These are phyloP conservation scores for Magnolia sinica DNA, from an alignment of 164 flowering plant genomes.

Conservation along the genomic window DNA sequence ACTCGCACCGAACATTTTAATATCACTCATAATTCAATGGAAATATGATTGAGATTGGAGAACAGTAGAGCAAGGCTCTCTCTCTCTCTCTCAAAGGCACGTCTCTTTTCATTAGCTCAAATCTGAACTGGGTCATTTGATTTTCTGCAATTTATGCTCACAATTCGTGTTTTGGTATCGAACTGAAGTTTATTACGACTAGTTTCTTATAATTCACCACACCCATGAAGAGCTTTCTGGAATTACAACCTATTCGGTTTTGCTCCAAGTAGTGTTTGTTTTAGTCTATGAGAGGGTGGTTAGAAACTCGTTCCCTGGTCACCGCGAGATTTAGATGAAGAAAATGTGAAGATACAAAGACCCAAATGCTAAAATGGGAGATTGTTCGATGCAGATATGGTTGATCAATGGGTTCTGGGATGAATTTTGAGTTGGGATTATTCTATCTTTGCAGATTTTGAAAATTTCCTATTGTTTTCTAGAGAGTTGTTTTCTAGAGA, in stretches of 20 bases:
- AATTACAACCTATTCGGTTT: neutral
- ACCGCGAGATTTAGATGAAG: neutral
- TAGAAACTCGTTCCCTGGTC: neutral
- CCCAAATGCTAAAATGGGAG: neutral
- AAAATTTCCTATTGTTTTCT: no score
- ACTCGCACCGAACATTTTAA: neutral
- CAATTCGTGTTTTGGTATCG: neutral
- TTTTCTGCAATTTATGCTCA: neutral
- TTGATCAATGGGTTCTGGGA: neutral
- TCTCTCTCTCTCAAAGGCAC: neutral
- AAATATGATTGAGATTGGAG: neutral
- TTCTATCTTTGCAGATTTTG: neutral
- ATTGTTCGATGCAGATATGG: neutral
- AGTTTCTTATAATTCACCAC: neutral
- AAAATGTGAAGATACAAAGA: neutral
- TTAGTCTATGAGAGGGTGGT: neutral
- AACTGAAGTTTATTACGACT: neutral
- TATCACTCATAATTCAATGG: neutral
- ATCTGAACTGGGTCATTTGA: neutral
- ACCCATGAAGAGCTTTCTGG: neutral
- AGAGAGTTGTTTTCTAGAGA: no score
- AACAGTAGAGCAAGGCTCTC: neutral
- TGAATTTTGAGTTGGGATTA: neutral
- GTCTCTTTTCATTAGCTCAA: slow-evolving; percentile 1
- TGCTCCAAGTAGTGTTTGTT: neutral